phyloP scores from a whole-genome alignment of 257 asterid genomes.

The Forsythia suspensa region DNA sequence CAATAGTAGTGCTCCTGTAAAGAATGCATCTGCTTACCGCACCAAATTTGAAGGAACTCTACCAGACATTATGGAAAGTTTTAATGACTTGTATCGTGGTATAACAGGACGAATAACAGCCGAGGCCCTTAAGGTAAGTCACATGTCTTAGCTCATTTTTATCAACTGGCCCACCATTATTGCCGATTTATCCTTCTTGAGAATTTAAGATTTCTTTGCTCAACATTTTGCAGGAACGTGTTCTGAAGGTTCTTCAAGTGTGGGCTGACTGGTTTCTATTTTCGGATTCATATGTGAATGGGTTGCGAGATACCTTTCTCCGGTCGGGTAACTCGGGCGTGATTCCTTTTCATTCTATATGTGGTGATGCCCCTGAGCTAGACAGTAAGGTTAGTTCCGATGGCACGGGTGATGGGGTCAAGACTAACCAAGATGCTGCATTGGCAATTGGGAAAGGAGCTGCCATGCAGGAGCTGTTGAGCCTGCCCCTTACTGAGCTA shows the following conservation, averaged over 20 bases:
- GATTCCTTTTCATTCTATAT: conserved; percentile 74
- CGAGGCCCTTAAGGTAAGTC: conserved; percentile 86
- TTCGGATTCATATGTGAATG: conserved; percentile 69
- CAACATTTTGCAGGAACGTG: conserved; percentile 45
- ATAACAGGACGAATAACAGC: conserved; percentile 94
- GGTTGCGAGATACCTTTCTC: conserved; percentile 87
- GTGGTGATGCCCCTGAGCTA: conserved; percentile 56
- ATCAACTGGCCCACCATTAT: background rate
- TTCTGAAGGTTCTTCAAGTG: conserved; percentile 55
- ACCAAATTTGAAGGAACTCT: conserved; percentile 79
- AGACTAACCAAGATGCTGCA: conserved; percentile 50
- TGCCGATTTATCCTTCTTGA: conserved; percentile 12
- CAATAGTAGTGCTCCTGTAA: conserved; percentile 92
- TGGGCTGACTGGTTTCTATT: conserved; percentile 67
- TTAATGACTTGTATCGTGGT: conserved; percentile 61
- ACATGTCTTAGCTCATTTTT: background rate
- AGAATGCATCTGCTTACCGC: conserved; percentile 95
- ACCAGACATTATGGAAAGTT: conserved; percentile 58
- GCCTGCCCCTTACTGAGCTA: conserved; percentile 47
- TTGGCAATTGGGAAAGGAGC: conserved; percentile 61
- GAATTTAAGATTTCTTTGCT: conserved; percentile 27
- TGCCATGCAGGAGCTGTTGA: conserved; percentile 52
- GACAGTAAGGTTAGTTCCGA: conserved; percentile 35
- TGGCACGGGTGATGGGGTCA: conserved; percentile 33
- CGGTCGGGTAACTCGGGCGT: conserved; percentile 84